These are phyloP conservation scores for Cryptococcus jaspeensis DNA, from an alignment of 1,284 basidiomycete genomes.

Conservation along the genomic window DNA sequence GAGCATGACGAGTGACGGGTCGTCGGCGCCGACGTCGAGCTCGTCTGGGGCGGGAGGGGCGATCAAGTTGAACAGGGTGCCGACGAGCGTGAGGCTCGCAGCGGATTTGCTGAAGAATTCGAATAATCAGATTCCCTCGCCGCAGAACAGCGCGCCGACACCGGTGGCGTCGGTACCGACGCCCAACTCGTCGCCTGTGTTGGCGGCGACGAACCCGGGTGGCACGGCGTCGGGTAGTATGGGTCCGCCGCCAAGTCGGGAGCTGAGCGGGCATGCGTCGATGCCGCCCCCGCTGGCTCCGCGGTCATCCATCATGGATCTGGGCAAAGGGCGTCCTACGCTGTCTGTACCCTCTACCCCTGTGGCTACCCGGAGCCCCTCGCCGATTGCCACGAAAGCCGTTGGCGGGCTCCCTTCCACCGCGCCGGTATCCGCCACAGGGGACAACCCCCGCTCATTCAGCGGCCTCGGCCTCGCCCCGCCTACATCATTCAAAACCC, in stretches of 20 bases:
- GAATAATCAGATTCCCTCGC: neutral
- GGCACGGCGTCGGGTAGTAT: too few species aligned
- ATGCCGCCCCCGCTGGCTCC: slow-evolving; percentile 17
- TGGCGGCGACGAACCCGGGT: slow-evolving; percentile 4
- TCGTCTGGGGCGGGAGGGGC: slow-evolving; percentile 36
- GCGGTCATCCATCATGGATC: slow-evolving; percentile 3
- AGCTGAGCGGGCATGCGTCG: neutral
- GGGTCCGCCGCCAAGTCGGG: too few species aligned
- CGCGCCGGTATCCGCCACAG: too few species aligned
- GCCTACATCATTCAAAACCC: slow-evolving; percentile 27
- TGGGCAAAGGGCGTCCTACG: slow-evolving; percentile 24
- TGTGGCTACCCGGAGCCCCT: slow-evolving; percentile 22
- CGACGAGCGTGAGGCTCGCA: slow-evolving; percentile 56
- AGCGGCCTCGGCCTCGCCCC: too few species aligned
- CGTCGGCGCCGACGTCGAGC: slow-evolving; percentile 26
- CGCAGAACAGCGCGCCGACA: too few species aligned
- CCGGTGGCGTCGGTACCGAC: slow-evolving; percentile 28
- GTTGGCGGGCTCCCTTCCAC: neutral
- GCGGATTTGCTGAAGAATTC: slow-evolving; percentile 51
- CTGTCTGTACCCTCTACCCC: slow-evolving; percentile 31
- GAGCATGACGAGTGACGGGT: slow-evolving; percentile 24
- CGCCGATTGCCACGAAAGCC: slow-evolving; percentile 7
- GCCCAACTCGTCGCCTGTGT: slow-evolving; percentile 31
- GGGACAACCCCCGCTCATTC: too few species aligned
- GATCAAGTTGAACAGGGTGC: slow-evolving; percentile 57